These are phyloP conservation scores for Magnolia changhungtana DNA, from an alignment of 164 flowering plant genomes.

Conservation along the genomic window DNA sequence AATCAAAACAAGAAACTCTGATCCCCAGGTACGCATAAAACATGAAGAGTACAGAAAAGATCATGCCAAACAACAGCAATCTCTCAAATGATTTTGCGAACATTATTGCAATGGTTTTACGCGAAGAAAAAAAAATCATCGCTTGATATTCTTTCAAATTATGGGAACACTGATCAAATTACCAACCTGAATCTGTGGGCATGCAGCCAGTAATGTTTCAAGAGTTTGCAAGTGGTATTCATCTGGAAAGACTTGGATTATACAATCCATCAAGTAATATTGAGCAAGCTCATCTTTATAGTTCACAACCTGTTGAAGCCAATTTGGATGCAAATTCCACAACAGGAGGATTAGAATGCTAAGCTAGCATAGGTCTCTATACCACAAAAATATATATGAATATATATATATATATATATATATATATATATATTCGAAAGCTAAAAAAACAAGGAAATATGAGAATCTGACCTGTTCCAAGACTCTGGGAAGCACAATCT, in stretches of 20 bases:
- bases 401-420: no score
- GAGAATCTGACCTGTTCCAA: slow-evolving; percentile 73
- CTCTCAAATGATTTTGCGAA: background rate
- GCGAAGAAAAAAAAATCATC: background rate
- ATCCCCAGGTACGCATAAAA: background rate
- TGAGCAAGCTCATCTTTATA: slow-evolving; percentile 98
- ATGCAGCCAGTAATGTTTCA: slow-evolving; percentile 84
- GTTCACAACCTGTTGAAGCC: slow-evolving; percentile 70
- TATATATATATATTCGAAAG: background rate
- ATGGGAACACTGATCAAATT: background rate
- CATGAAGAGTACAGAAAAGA: background rate
- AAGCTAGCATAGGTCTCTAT: slow-evolving; percentile 4
- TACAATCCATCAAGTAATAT: slow-evolving; percentile 94
- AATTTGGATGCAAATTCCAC: slow-evolving; percentile 11
- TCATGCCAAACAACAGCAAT: background rate
- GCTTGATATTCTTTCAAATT: background rate
- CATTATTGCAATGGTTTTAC: background rate
- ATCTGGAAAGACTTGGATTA: slow-evolving; percentile 98
- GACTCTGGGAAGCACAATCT: slow-evolving; percentile 85
- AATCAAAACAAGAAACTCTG: background rate
- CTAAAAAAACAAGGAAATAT: background rate
- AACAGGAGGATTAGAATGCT: slow-evolving; percentile 3
- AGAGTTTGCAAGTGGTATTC: slow-evolving; percentile 98
- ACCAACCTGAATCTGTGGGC: slow-evolving; percentile 94
- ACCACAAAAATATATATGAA: no score